Base-by-base conservation (phyloP, 2,329 filamentous ascomycete species). In the Neoscytalidium dimidiatum region DNA sequence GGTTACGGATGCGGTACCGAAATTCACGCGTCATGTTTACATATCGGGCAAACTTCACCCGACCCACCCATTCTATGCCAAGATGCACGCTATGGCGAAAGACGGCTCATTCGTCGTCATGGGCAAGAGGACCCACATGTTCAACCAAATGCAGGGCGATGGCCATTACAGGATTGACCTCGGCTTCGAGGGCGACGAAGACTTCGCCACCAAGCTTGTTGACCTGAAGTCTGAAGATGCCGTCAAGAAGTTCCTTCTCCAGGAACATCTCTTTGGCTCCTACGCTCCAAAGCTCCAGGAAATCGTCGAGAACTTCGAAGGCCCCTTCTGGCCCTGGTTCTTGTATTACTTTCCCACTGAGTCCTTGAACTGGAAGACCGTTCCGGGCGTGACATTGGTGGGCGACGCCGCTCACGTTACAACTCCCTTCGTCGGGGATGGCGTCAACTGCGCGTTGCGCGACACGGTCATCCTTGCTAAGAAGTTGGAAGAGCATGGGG, bases 371-470 rank as follows among this genome's bases (percentile, higher is more conserved):
- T 64, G 62, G 62, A 13, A 64, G 17, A 26, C 31, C 29, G 51
- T n/a, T 13, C 62, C 62, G 0, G 48, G 62, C 21, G 62, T 64
- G 29, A 38, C 62, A 6, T 26, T 64, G 14, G 41, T 64, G 13
- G 62, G 62, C 26, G 62, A 64, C n/a, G 62, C 62, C 13, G 48
- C 62, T 1, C 62, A 64, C 43, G 28, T 64, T 17, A 64, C 58
- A 6, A 48, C 31, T 26, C 62, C 62, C 21, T 64, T 23, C 17
- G 62, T 49, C 2, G 62, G 62, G 14, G 51, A 60, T 7, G 62
- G 62, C 43, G 62, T 38, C 1, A 64, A 64, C 52, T 41, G 60
- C 23, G 62, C 62, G 8, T 14, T 64, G 52, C 31, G 31, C 23
- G 62, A 64, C 2, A 33, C 62, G 4, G 19, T 46, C 0, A 19